Evolutionary conservation across 2,329 filamentous ascomycete genomes (phyloP).

Genomic region (Huntiella savannae): DNA sequence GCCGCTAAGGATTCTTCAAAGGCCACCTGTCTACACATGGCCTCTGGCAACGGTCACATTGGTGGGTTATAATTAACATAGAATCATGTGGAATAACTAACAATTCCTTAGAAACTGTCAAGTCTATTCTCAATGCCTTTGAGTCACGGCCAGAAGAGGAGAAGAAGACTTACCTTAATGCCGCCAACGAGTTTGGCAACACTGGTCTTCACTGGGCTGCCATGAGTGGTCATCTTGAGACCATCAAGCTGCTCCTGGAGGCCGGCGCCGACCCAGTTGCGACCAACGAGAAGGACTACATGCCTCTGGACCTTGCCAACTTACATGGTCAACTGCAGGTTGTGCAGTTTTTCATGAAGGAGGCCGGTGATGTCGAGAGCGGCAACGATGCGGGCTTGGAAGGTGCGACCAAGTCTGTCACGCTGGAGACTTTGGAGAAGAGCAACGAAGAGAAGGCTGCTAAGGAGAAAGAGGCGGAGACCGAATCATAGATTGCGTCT

Average conservation of each 20-base stretch:
- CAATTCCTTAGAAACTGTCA: constrained; percentile 24
- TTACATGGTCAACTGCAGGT: constrained; percentile 48
- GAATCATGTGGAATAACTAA: background rate
- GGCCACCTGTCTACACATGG: constrained; percentile 78
- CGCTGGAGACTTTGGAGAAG: constrained; percentile 10
- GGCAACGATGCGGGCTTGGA: constrained; percentile 18
- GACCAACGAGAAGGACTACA: constrained; percentile 69
- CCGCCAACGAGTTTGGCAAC: constrained; percentile 65
- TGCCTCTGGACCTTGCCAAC: constrained; percentile 56
- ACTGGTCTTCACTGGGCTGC: constrained; percentile 89
- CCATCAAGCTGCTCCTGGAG: constrained; percentile 53
- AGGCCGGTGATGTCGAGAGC: constrained; percentile 28
- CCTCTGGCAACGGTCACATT: constrained; percentile 71
- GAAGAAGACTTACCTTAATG: constrained; percentile 39
- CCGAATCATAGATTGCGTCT: background rate
- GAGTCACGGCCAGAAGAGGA: constrained; percentile 20
- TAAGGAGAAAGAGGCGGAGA: background rate
- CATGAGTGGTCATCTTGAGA: constrained; percentile 66
- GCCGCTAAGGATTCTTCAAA: constrained; percentile 55
- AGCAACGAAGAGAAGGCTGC: constrained; percentile 3
- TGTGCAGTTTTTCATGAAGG: constrained; percentile 39
- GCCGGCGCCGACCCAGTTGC: constrained; percentile 59
- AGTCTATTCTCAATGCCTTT: constrained; percentile 25
- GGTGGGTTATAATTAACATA: constrained; percentile 30
- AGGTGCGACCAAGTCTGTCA: constrained; percentile 15